Conservation (phyloP, 805 yeast genomes). For the Schwanniomyces vanrijiae region DNA sequence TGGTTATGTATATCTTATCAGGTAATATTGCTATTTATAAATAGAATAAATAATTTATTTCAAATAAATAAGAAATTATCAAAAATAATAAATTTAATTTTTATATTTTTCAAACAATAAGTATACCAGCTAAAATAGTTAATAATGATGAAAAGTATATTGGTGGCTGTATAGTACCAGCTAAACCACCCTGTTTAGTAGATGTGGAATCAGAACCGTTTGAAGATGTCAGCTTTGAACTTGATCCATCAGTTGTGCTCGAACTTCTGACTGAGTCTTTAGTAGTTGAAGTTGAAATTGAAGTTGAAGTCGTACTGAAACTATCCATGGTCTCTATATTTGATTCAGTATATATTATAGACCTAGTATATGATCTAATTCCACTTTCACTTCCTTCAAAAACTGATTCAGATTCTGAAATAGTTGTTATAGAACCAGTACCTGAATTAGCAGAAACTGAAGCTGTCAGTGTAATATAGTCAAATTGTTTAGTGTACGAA, state of each 20-base stretch:
- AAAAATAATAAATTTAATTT: background rate
- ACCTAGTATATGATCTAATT: too few species aligned
- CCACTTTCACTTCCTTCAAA: background rate
- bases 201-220: background rate
- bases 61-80: background rate
- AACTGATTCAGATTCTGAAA: background rate
- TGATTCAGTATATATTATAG: too few species aligned
- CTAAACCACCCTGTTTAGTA: background rate
- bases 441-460: constrained; percentile 3
- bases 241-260: too few species aligned
- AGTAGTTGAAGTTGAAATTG: too few species aligned
- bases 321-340: too few species aligned
- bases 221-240: background rate
- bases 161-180: background rate
- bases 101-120: background rate
- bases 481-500: background rate
- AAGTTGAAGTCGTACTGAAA: background rate
- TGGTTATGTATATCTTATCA: too few species aligned
- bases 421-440: background rate
- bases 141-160: background rate
- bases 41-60: too few species aligned
- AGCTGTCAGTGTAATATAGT: background rate
- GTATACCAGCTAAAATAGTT: background rate
- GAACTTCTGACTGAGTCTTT: too few species aligned
- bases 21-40: too few species aligned